Percentiles rank a stretch among this genome's conserved stretches.
Conservation (phyloP, 371 early-diverging fungal genomes). For the Dinochytrium kinnereticum region DNA sequence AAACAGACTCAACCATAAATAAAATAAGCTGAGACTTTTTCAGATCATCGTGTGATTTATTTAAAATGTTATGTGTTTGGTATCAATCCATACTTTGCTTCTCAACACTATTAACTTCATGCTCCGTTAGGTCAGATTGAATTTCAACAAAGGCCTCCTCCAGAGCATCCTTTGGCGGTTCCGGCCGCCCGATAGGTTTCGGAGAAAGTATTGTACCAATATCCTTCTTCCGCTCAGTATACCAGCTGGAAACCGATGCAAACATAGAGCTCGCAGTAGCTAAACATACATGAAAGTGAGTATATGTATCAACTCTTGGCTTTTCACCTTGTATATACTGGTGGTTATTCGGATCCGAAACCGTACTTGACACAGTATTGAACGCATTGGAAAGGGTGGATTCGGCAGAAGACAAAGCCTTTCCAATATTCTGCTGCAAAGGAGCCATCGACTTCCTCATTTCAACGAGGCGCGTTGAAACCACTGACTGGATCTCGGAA, state of each 20-base stretch:
- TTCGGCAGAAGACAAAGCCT: constrained; percentile 63
- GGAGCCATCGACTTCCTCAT: constrained; percentile 62
- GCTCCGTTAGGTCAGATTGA: not conserved
- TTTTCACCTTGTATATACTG: constrained; percentile 21
- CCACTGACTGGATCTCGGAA: constrained; percentile 10
- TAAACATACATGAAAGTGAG: constrained; percentile 1
- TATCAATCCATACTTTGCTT: too few relatives aligned
- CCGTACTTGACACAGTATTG: constrained; percentile 5
- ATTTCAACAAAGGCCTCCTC: not conserved
- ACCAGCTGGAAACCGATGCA: constrained; percentile 9
- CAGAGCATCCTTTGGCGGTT: not conserved
- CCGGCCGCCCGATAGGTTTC: not conserved
- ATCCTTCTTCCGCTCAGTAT: constrained; percentile 13
- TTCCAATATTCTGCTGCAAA: constrained; percentile 61
- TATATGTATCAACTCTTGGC: not conserved
- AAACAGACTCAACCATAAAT: too few relatives aligned
- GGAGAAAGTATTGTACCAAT: not conserved
- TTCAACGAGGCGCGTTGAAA: constrained; percentile 33
- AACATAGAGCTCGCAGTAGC: constrained; percentile 5
- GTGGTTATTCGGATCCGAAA: constrained; percentile 17
- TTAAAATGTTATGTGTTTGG: too few relatives aligned
- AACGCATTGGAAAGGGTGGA: constrained; percentile 21
- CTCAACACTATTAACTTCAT: too few relatives aligned
- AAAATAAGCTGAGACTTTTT: too few relatives aligned
- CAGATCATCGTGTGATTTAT: too few relatives aligned